phyloP scores from a whole-genome alignment of 2,329 filamentous ascomycete genomes.

The Metarhizium album region DNA sequence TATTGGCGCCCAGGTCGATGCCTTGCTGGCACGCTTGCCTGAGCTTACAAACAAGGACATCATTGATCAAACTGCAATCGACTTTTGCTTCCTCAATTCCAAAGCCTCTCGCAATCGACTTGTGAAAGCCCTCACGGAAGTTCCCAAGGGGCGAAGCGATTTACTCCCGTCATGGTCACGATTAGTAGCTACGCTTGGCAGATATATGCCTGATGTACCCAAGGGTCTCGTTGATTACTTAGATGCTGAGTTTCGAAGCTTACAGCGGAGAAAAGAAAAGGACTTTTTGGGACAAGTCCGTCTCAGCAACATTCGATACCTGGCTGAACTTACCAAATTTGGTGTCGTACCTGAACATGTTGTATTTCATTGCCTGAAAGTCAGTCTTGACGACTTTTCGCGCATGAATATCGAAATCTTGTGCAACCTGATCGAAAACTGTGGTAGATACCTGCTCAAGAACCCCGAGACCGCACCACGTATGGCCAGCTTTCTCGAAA shows the following conservation, averaged over 20 bases:
- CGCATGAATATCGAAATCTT: slow-evolving; percentile 99
- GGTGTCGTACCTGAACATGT: slow-evolving; percentile 97
- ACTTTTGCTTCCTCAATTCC: slow-evolving; percentile 97
- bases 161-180: slow-evolving; percentile 86
- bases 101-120: slow-evolving; percentile 94
- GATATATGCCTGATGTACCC: slow-evolving; percentile 89
- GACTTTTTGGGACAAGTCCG: slow-evolving; percentile 93
- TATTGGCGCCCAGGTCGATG: slow-evolving; percentile 92
- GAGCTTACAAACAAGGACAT: slow-evolving; percentile 85
- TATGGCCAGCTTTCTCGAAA: slow-evolving; percentile 91
- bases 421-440: slow-evolving; percentile 90
- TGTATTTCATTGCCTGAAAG: slow-evolving; percentile 96
- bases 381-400: slow-evolving; percentile 94
- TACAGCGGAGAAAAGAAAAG: slow-evolving; percentile 94
- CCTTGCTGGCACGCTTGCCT: slow-evolving; percentile 74
- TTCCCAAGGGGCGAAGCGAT: slow-evolving; percentile 88
- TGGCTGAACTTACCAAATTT: slow-evolving; percentile 95
- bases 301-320: slow-evolving; percentile 90
- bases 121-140: slow-evolving; percentile 84
- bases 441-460: slow-evolving; percentile 83
- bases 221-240: slow-evolving; percentile 86
- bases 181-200: slow-evolving; percentile 82
- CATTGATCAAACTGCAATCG: slow-evolving; percentile 85
- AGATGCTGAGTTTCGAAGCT: slow-evolving; percentile 91
- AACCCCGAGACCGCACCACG: slow-evolving; percentile 87